phyloP scores from a whole-genome alignment of 1,284 basidiomycete species.

The Boletellus sp. region DNA sequence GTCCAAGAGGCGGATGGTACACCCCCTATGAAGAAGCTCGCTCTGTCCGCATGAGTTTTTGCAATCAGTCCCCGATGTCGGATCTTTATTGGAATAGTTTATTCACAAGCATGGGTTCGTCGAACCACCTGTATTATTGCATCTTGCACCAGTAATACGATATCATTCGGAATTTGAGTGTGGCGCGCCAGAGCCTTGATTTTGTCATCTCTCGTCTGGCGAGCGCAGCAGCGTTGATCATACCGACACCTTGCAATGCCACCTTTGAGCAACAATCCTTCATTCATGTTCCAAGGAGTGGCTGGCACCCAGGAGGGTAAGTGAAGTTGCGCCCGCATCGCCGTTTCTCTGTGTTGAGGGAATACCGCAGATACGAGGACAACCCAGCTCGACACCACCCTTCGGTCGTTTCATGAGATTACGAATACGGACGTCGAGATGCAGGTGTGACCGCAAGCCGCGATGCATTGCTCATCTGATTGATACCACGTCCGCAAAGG shows the following conservation, averaged over 20 bases:
- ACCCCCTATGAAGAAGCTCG: slow-evolving; percentile 58
- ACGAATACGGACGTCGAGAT: slow-evolving; percentile 67
- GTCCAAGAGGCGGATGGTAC: slow-evolving; percentile 40
- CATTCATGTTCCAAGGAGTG: not conserved
- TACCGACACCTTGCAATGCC: slow-evolving; percentile 3
- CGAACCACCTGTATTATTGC: slow-evolving; percentile 26
- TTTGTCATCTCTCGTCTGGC: not conserved
- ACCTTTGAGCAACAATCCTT: not conserved
- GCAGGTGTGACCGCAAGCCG: slow-evolving; percentile 39
- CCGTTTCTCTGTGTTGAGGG: not conserved
- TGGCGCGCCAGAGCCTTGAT: not conserved
- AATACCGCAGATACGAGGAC: slow-evolving; percentile 6
- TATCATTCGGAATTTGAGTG: slow-evolving; percentile 7
- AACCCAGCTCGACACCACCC: slow-evolving; percentile 34
- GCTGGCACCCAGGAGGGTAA: slow-evolving; percentile 6
- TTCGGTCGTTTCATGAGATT: slow-evolving; percentile 49
- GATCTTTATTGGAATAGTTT: slow-evolving; percentile 38
- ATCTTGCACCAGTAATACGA: slow-evolving; percentile 18
- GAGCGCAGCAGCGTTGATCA: too few relatives aligned
- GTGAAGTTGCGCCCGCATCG: slow-evolving; percentile 1
- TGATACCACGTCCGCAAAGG: slow-evolving; percentile 25
- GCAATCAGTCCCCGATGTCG: slow-evolving; percentile 7
- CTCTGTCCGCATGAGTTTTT: slow-evolving; percentile 34
- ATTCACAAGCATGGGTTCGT: slow-evolving; percentile 26
- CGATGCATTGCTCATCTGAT: not conserved